Conservation (phyloP, 495 filamentous ascomycete genomes). For the Podospora pseudocomata region DNA sequence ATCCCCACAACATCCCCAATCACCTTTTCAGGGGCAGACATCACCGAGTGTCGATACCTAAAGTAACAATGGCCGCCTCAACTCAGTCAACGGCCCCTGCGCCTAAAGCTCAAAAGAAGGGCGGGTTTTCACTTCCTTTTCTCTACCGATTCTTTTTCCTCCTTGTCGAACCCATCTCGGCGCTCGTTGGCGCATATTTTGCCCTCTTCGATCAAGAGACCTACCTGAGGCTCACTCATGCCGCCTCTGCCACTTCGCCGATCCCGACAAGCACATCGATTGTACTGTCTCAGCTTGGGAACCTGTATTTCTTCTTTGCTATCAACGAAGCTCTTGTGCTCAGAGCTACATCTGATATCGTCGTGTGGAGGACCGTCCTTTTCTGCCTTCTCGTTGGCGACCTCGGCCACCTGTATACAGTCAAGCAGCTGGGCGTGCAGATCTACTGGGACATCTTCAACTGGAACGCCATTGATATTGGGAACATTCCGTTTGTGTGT, state of each 20-base stretch:
- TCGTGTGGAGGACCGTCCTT: conserved; percentile 62
- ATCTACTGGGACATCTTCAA: conserved; percentile 54
- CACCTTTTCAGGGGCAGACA: background rate
- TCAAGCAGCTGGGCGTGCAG: conserved; percentile 45
- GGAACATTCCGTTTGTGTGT: conserved; percentile 62
- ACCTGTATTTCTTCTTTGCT: conserved; percentile 63
- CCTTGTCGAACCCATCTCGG: conserved; percentile 60
- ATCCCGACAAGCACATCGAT: conserved; percentile 49
- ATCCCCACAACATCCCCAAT: background rate
- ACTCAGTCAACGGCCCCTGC: background rate
- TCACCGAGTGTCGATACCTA: background rate
- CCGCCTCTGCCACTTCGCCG: conserved; percentile 38
- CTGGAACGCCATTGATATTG: conserved; percentile 66
- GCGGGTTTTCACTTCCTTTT: conserved; percentile 38
- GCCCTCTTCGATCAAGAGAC: conserved; percentile 52
- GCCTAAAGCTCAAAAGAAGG: background rate
- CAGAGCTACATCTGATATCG: conserved; percentile 56
- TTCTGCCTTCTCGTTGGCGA: conserved; percentile 62
- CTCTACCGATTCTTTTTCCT: conserved; percentile 63
- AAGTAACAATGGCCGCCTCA: background rate
- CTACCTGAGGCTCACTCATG: conserved; percentile 59
- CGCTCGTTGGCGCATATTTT: conserved; percentile 63
- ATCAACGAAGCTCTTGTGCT: conserved; percentile 67
- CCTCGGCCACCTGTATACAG: conserved; percentile 61
- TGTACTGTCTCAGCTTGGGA: conserved; percentile 59